These are phyloP conservation scores for Irpex sp. DNA, from an alignment of 1,284 basidiomycete genomes.

Conservation along the genomic window DNA sequence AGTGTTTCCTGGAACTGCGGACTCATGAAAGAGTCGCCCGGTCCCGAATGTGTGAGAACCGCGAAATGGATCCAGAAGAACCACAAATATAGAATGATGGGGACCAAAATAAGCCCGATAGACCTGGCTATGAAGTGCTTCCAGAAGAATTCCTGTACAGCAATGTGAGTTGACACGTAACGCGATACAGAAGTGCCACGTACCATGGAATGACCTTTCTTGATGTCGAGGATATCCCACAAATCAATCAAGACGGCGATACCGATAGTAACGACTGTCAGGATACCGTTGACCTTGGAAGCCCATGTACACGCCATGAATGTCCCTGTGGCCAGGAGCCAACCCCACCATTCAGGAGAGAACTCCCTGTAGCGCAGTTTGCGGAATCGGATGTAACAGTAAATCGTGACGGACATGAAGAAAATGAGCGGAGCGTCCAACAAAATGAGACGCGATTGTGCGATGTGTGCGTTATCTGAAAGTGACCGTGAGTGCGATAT, in stretches of 20 bases:
- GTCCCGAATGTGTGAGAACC: conserved; percentile 84
- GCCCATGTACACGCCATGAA: conserved; percentile 95
- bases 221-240: conserved; percentile 91
- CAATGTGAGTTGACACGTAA: neutral
- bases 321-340: conserved; percentile 87
- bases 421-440: conserved; percentile 94
- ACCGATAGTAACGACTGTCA: conserved; percentile 89
- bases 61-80: conserved; percentile 98
- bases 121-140: conserved; percentile 87
- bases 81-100: conserved; percentile 86
- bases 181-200: conserved; percentile 21
- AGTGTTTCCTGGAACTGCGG: conserved; percentile 97
- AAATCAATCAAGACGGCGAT: conserved; percentile 90
- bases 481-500: neutral
- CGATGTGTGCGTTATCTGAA: conserved; percentile 92
- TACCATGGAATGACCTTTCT: conserved; percentile 81
- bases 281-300: conserved; percentile 96
- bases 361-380: conserved; percentile 95
- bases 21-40: conserved; percentile 97
- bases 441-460: conserved; percentile 93
- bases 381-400: conserved; percentile 93
- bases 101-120: conserved; percentile 83
- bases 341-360: conserved; percentile 88
- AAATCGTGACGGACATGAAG: conserved; percentile 92
- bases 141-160: conserved; percentile 76